These are phyloP conservation scores for Russula earlei DNA, from an alignment of 768 basidiomycete genomes.

Conservation along the genomic window DNA sequence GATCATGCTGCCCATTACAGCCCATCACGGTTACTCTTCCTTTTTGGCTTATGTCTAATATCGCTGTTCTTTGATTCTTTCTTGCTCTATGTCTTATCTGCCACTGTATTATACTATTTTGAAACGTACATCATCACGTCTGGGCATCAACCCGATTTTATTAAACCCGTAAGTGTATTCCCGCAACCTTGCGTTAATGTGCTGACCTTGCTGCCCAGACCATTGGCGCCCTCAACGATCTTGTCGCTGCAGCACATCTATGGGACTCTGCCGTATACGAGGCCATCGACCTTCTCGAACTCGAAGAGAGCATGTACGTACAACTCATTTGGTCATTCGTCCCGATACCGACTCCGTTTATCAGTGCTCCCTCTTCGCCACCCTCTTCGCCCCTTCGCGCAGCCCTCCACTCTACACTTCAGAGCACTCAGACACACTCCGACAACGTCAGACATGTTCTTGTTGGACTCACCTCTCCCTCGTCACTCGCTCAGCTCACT, in stretches of 20 bases:
- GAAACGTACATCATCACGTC: background rate
- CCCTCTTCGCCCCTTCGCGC: slow-evolving; percentile 52
- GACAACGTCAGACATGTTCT: slow-evolving; percentile 76
- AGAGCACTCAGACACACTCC: slow-evolving; percentile 70
- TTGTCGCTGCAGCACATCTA: slow-evolving; percentile 54
- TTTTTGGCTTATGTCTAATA: slow-evolving; percentile 10
- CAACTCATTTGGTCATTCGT: background rate
- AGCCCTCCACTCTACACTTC: slow-evolving; percentile 61
- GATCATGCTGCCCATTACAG: background rate
- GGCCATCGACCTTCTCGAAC: slow-evolving; percentile 53
- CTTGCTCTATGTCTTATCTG: slow-evolving; percentile 9
- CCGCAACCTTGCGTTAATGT: background rate
- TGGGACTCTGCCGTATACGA: slow-evolving; percentile 74
- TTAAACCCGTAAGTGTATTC: slow-evolving; percentile 3
- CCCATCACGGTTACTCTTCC: background rate
- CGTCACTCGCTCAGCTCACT: slow-evolving; percentile 64
- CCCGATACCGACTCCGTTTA: slow-evolving; percentile 23
- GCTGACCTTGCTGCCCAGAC: slow-evolving; percentile 36
- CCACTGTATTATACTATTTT: slow-evolving; percentile 12
- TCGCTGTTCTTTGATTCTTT: slow-evolving; percentile 12
- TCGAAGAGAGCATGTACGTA: slow-evolving; percentile 56
- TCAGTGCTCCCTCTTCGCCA: slow-evolving; percentile 37
- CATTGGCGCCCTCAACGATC: slow-evolving; percentile 52
- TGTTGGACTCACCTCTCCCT: slow-evolving; percentile 62
- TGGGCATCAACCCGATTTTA: slow-evolving; percentile 1